Base-by-base conservation (phyloP, 2,329 filamentous ascomycete genomes). In the Botrytis sinoallii region DNA sequence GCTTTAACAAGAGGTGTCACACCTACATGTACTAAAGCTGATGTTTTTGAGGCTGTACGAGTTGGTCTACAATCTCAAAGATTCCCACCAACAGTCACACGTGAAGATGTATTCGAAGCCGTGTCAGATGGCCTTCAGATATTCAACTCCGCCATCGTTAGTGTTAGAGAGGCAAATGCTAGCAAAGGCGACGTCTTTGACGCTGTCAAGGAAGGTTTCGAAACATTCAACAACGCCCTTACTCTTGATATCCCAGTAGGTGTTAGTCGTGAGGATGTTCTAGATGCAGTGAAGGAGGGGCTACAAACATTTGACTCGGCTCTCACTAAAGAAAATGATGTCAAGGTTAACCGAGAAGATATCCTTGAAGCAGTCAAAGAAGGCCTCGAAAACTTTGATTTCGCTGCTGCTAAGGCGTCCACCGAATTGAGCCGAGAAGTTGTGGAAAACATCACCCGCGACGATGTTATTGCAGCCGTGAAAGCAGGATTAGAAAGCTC, bases 201-300 rank as follows among this genome's bases (percentile, higher is more conserved):
- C 72, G 87, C 89, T 16, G 87, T 92, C 72, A 86, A 86, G 74
- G 7, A 87, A 90, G 74, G 83, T 91, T 22, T 79, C 87, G 25
- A 82, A 84, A 22, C 86, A 88, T 18, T 84, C 94, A 48, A 86
- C 89, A 82, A 85, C 88, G 8, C 85, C 84, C 74, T 85, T 91
- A 83, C 86, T 84, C 57, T 83, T 85, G 1, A 89, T 91, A 79
- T 90, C 91, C 81, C 86, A 84, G 76, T 84, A 85, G 3, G 84
- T 88, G 6, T 89, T 88, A 0, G 86, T 89, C 48, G 89, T 0
- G 94, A 97, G 81, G 93, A 97, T 81, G 91, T 97, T 22, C 85
- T 98, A 5, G 93, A 96, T 81, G 93, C 94, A 0, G 91, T 97
- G 63, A 95, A 94, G 77, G 93, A 97, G 80, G 94, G 94, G 0